Evolutionary conservation across 2,329 filamentous ascomycete species (phyloP).

Genomic region (Dothideomycetes sp.): DNA sequence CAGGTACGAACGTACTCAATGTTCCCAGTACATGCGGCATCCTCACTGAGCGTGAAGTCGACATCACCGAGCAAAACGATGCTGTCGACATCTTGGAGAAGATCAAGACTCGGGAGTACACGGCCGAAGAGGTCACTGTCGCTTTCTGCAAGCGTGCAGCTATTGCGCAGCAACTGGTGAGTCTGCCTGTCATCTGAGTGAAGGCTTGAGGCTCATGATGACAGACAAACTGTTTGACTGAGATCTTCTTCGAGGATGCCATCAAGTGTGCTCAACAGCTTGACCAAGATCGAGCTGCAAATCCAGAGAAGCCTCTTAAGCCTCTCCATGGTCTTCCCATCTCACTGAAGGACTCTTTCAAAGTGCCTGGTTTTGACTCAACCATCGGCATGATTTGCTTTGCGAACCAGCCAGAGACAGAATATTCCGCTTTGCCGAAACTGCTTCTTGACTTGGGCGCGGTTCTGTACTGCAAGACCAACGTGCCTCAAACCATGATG

Average conservation of each 20-base stretch:
- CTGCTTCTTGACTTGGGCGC: conserved; percentile 34
- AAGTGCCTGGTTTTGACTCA: conserved; percentile 48
- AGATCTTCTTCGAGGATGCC: conserved; percentile 36
- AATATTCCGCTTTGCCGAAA: conserved; percentile 30
- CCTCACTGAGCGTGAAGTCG: conserved; percentile 39
- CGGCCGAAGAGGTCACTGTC: conserved; percentile 20
- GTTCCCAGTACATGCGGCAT: conserved; percentile 43
- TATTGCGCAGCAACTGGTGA: conserved; percentile 24
- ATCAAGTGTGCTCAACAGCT: conserved; percentile 19
- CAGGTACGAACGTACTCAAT: conserved; percentile 30
- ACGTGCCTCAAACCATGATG: conserved; percentile 39
- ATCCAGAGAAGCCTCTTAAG: conserved; percentile 17
- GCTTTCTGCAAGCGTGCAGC: conserved; percentile 34
- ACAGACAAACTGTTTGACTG: conserved; percentile 23
- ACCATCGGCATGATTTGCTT: conserved; percentile 51
- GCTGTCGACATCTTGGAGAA: conserved; percentile 29
- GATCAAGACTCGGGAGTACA: conserved; percentile 25
- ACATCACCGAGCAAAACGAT: conserved; percentile 46
- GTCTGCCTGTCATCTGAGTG: not conserved
- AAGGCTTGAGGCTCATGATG: not conserved
- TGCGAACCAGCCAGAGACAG: conserved; percentile 28
- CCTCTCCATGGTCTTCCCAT: conserved; percentile 46
- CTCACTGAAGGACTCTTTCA: conserved; percentile 53
- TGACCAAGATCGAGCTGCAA: conserved; percentile 18
- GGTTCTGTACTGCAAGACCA: conserved; percentile 46